phyloP scores from a whole-genome alignment of 495 filamentous ascomycete genomes.

The Neurospora pannonica region DNA sequence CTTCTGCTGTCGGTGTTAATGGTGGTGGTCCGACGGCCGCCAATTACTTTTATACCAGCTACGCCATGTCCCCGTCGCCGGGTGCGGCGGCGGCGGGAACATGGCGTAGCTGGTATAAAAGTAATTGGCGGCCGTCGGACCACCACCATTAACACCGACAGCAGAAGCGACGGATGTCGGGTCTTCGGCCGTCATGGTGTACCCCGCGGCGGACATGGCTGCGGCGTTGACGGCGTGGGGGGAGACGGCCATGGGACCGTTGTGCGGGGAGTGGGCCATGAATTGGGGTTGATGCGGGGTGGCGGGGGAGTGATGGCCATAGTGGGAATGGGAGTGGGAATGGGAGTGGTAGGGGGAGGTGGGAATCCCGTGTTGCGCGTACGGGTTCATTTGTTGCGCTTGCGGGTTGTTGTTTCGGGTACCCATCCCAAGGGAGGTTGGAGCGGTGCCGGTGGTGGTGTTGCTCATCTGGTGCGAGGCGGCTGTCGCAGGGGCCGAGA shows the following conservation, averaged over 20 bases:
- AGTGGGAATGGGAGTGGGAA: neutral
- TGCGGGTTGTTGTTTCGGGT: neutral
- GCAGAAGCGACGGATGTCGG: neutral
- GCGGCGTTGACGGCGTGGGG: neutral
- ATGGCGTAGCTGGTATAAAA: neutral
- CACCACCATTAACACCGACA: neutral
- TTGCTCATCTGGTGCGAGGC: conserved; percentile 10
- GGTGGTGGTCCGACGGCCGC: too few species aligned
- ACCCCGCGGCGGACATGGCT: neutral
- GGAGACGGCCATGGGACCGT: neutral
- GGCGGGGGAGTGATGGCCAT: neutral
- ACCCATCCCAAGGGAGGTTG: conserved; percentile 6
- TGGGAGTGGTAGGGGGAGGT: neutral
- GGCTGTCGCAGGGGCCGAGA: conserved; percentile 6
- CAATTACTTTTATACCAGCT: too few species aligned
- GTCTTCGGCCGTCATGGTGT: neutral
- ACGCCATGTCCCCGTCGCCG: neutral
- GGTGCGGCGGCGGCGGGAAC: neutral
- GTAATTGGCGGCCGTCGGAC: neutral
- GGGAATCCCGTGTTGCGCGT: neutral
- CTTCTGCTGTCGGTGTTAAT: too few species aligned
- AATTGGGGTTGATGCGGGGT: neutral
- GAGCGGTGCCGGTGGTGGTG: conserved; percentile 1
- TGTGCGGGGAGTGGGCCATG: neutral
- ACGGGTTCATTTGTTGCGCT: neutral